Percentiles rank a stretch among this genome's conserved stretches.
These are phyloP conservation scores for Colletotrichum orbiculare DNA, from an alignment of 2,329 filamentous ascomycete species.

Conservation along the genomic window DNA sequence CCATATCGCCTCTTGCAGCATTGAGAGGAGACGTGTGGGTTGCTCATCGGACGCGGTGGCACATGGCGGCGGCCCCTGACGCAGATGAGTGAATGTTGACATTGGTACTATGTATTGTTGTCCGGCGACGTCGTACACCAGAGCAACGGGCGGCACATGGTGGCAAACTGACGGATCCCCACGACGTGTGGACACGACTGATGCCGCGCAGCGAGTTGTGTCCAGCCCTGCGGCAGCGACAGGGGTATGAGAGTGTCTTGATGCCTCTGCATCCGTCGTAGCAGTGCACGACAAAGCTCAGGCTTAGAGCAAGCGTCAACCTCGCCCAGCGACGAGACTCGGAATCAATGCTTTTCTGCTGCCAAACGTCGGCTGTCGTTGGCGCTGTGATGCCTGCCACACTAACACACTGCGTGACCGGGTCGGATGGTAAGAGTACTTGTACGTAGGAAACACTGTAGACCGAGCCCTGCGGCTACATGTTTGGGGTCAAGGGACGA, in stretches of 20 bases:
- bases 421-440: too few relatives aligned
- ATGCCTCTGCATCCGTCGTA: too few relatives aligned
- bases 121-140: not conserved
- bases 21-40: not conserved
- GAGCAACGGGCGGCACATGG: conserved; percentile 25
- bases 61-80: conserved; percentile 19
- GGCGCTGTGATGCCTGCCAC: too few relatives aligned
- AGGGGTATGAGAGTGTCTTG: conserved; percentile 4
- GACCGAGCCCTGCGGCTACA: too few relatives aligned
- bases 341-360: too few relatives aligned
- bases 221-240: conserved; percentile 6
- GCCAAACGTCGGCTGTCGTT: too few relatives aligned
- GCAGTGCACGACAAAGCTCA: too few relatives aligned
- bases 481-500: too few relatives aligned
- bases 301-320: too few relatives aligned
- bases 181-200: conserved; percentile 1
- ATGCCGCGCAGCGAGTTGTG: conserved; percentile 20
- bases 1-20: too few relatives aligned
- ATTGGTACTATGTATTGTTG: not conserved
- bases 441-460: too few relatives aligned
- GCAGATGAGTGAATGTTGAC: not conserved
- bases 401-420: too few relatives aligned
- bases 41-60: conserved; percentile 6
- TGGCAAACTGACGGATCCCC: conserved; percentile 25
- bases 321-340: not conserved